Conservation (phyloP, 2,329 filamentous ascomycete genomes). For the Sarocladium kiliense region DNA sequence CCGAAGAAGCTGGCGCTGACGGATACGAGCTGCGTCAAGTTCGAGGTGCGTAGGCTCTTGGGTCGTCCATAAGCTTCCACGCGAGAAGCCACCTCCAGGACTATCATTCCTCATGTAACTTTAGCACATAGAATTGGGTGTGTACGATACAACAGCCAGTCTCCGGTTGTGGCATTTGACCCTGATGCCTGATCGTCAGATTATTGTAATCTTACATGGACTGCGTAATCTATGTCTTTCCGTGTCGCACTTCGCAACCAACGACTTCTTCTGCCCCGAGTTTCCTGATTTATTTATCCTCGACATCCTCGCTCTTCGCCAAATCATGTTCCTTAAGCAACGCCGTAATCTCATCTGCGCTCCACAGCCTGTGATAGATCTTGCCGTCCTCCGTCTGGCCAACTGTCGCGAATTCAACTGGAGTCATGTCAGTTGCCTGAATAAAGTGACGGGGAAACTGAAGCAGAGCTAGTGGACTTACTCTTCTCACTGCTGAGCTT, state of each 20-base stretch:
- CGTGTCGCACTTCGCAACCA: background rate
- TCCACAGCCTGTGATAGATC: constrained; percentile 98
- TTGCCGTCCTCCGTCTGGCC: constrained; percentile 92
- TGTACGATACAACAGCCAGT: background rate
- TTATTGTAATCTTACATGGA: constrained; percentile 10
- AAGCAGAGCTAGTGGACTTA: constrained; percentile 43
- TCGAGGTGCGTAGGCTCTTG: constrained; percentile 12
- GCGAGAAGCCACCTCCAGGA: too few relatives aligned
- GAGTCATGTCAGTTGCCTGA: background rate
- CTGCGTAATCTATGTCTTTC: constrained; percentile 8
- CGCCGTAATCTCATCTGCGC: constrained; percentile 90
- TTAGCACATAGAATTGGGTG: background rate
- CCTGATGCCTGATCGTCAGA: constrained; percentile 6
- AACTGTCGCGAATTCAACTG: constrained; percentile 97
- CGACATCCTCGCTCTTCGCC: constrained; percentile 74
- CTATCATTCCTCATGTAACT: too few relatives aligned
- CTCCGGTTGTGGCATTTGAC: background rate
- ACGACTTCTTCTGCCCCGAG: constrained; percentile 10
- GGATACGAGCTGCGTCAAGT: constrained; percentile 30
- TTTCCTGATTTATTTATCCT: constrained; percentile 49
- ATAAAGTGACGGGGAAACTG: too few relatives aligned
- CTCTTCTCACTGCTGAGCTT: constrained; percentile 99
- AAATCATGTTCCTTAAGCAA: constrained; percentile 93
- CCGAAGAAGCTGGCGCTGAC: constrained; percentile 42
- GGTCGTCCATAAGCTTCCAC: too few relatives aligned